A percentile compares a stretch with the other conserved stretches of the same genome.
Conservation (phyloP, 106 monocot genomes). For the Allium sativum region DNA sequence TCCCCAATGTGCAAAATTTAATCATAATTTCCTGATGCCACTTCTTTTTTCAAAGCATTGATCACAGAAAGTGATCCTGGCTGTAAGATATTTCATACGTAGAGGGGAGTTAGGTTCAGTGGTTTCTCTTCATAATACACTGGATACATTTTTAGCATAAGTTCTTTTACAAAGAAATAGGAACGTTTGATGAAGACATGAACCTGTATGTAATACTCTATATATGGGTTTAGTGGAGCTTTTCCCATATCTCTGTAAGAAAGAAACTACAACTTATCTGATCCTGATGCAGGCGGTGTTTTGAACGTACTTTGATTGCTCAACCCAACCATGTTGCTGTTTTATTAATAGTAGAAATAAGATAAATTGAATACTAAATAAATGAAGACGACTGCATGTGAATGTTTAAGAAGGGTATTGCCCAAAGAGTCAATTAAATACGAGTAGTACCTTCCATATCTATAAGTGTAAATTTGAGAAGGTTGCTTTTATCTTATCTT, state of each 20-base stretch:
- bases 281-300: conserved; percentile 58
- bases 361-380: not conserved
- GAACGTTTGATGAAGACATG: not conserved
- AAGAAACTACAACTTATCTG: conserved; percentile 35
- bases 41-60: conserved; percentile 35
- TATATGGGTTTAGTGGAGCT: conserved; percentile 51
- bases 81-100: conserved; percentile 15
- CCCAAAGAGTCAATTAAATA: not conserved
- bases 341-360: not conserved
- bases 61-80: conserved; percentile 58
- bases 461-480: conserved; percentile 39
- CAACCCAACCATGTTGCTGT: conserved; percentile 68
- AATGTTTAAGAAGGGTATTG: too few species aligned
- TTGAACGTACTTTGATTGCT: conserved; percentile 37
- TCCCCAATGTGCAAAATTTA: conserved; percentile 63
- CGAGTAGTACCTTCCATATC: conserved; percentile 42
- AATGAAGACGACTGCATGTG: not conserved
- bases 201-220: conserved; percentile 77
- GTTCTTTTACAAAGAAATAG: not conserved
- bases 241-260: conserved; percentile 80
- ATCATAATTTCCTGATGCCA: conserved; percentile 29
- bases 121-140: not conserved
- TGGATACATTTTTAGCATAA: not conserved
- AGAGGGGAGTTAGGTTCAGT: not conserved
- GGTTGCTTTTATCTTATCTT: too few species aligned